Conservation (phyloP, 2,329 filamentous ascomycete genomes). For the Zymoseptoria tritici region DNA sequence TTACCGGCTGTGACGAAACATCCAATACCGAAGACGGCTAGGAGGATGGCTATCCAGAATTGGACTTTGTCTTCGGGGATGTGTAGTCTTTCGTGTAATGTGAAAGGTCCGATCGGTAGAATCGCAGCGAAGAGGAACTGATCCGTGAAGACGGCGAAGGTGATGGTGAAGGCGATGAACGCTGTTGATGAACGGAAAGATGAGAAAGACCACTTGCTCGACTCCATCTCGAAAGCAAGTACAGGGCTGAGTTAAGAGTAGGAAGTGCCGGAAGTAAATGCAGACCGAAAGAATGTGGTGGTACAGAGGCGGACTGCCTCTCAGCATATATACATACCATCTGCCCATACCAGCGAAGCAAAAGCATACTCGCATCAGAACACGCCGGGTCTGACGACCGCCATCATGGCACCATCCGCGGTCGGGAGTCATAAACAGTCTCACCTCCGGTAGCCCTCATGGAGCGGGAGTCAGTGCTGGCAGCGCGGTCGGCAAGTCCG, state of each 20-base stretch:
- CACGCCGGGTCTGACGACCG: background rate
- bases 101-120: conserved; percentile 16
- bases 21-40: conserved; percentile 62
- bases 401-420: background rate
- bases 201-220: background rate
- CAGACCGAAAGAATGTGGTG: background rate
- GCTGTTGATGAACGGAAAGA: conserved; percentile 9
- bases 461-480: background rate
- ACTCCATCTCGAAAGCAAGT: background rate
- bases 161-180: conserved; percentile 18
- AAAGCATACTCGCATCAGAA: background rate
- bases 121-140: conserved; percentile 21
- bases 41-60: conserved; percentile 59
- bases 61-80: conserved; percentile 40
- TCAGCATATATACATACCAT: background rate
- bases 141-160: conserved; percentile 20
- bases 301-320: background rate
- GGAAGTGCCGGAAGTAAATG: background rate
- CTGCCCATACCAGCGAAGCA: background rate
- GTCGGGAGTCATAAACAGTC: background rate
- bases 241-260: background rate
- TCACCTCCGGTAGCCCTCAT: background rate
- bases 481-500: background rate
- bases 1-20: conserved; percentile 44
- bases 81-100: conserved; percentile 6